phyloP scores from a whole-genome alignment of 2,329 filamentous ascomycete genomes.

The Mycogone perniciosa region DNA sequence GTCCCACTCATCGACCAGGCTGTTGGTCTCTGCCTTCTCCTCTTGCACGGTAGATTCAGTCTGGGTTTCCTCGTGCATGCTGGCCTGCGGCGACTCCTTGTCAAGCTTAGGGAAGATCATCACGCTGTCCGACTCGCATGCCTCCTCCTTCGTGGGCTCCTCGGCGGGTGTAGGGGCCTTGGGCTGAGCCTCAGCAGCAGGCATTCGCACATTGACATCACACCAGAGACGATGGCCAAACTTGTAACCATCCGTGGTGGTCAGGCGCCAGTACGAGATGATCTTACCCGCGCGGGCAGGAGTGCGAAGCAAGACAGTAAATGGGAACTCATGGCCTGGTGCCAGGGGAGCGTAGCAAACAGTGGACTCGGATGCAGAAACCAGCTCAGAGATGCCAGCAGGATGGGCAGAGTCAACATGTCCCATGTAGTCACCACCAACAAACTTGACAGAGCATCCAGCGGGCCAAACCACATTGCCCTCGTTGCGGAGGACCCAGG shows the following conservation, averaged over 20 bases:
- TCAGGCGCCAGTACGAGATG: constrained; percentile 96
- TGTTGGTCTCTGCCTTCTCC: constrained; percentile 34
- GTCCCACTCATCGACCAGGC: constrained; percentile 53
- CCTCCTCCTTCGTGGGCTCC: constrained; percentile 26
- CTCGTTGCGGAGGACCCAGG: constrained; percentile 85
- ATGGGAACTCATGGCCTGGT: constrained; percentile 68
- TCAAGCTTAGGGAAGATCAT: constrained; percentile 98
- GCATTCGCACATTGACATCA: constrained; percentile 65
- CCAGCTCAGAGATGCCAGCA: constrained; percentile 69
- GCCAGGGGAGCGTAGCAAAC: constrained; percentile 62
- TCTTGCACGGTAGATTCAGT: constrained; percentile 21
- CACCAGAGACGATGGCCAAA: constrained; percentile 97
- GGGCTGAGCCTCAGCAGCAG: constrained; percentile 21
- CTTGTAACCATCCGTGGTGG: constrained; percentile 68
- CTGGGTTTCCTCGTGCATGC: constrained; percentile 62
- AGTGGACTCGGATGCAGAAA: constrained; percentile 76
- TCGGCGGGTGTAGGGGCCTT: constrained; percentile 17
- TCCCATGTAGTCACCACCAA: constrained; percentile 95
- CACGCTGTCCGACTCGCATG: constrained; percentile 44
- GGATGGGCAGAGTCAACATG: constrained; percentile 76
- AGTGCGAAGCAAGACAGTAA: constrained; percentile 79
- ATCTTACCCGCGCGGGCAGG: constrained; percentile 68
- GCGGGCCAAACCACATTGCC: constrained; percentile 76
- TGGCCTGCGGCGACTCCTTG: constrained; percentile 81
- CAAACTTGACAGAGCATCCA: constrained; percentile 84